Percentiles rank a stretch among this genome's conserved stretches.
Evolutionary conservation across 2,329 filamentous ascomycete genomes (phyloP).

Genomic region (Graphium sp.): DNA sequence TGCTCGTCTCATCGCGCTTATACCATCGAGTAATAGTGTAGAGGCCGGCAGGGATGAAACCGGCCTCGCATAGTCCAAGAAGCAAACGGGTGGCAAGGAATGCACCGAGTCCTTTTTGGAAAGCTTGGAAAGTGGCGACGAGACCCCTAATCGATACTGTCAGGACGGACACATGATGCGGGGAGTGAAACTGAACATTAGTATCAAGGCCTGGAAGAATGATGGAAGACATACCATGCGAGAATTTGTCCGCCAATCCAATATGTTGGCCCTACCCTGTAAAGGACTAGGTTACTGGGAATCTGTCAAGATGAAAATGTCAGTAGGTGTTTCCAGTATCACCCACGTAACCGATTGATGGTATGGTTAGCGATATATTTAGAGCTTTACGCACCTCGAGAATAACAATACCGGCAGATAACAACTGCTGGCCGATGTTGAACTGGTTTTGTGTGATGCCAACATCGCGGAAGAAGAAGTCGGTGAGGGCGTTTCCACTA

Average conservation of each 20-base stretch:
- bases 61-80: constrained; percentile 15
- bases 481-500: constrained; percentile 26
- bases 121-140: constrained; percentile 17
- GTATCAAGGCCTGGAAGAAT: too few species aligned
- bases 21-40: constrained; percentile 31
- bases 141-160: constrained; percentile 13
- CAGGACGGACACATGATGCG: too few species aligned
- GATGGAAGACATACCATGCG: constrained; percentile 17
- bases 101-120: constrained; percentile 12
- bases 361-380: background rate
- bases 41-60: constrained; percentile 23
- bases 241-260: constrained; percentile 27
- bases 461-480: constrained; percentile 30
- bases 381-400: constrained; percentile 12
- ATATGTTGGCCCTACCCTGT: constrained; percentile 24
- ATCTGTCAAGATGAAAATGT: too few species aligned
- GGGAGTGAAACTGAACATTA: too few species aligned
- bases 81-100: constrained; percentile 20
- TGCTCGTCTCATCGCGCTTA: constrained; percentile 24
- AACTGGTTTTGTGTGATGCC: constrained; percentile 30
- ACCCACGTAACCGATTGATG: too few species aligned
- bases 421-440: constrained; percentile 31
- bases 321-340: too few species aligned
- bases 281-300: constrained; percentile 28
- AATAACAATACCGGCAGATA: constrained; percentile 29